Base-by-base conservation (phyloP, 192 early-diverging fungal genomes). In the Rhizophagus prolifer region DNA sequence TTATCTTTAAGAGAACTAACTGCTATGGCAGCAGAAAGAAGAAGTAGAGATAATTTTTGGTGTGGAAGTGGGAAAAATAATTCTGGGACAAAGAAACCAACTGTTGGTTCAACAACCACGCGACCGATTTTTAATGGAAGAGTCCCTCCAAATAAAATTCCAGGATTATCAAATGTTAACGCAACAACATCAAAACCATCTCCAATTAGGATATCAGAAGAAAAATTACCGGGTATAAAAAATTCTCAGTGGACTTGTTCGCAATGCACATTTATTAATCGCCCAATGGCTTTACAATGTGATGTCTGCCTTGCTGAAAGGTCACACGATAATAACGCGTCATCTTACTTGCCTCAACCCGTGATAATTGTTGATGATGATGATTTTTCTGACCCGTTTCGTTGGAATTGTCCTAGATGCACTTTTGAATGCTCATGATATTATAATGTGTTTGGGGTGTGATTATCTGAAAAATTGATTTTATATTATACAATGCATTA, bases 11-110 rank as follows among this genome's bases (percentile, higher is more conserved):
- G 75, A 14, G 82, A 91, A 74, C 69, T 93, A 82, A 90, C 92
- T 14, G 90, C 87, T 0, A 67, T 81, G 77, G 91, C 92, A n/a
- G 92, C 92, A 7, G 94, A 94, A 79, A 75, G 86, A 60, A 75
- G 94, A 26, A 77, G 74, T 60, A 80, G 75, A 72, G 94, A 94
- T 82, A 74, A 81, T 4, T 38, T 90, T 1, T 93, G 92, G 92
- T 94, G 93, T 76, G 91, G 91, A n/a, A 83, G 77, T 76, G 72
- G 80, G 30, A 21, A 50, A 59, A 71, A 66, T 54, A 21, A 58
- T 54, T 54, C 47, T 19, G 36, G 54, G 25, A 12, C 21, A 58
- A 36, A 16, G 25, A 58, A 36, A 78, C 28, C 61, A 72, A 23
- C 14, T 54, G 47, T 13, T 19, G 16, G 36, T 38, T 38, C 36